Evolutionary conservation across 2,329 filamentous ascomycete genomes (phyloP).

Genomic region (Hymenoscyphus repandus): DNA sequence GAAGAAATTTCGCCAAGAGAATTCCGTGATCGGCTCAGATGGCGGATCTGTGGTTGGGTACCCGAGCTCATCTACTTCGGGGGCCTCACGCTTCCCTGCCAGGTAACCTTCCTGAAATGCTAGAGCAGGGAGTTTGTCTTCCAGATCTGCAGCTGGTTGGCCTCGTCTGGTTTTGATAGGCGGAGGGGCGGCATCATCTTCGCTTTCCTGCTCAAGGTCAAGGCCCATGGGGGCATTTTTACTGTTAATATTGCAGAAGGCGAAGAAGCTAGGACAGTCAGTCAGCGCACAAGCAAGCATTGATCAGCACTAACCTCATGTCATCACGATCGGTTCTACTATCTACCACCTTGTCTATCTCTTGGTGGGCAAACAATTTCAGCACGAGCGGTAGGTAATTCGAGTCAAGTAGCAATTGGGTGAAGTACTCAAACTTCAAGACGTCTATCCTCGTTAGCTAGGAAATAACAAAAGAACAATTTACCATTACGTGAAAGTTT

Average conservation of each 20-base stretch:
- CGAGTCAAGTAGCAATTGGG: slow-evolving; percentile 86
- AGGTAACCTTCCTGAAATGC: slow-evolving; percentile 28
- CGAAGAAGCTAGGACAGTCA: slow-evolving; percentile 65
- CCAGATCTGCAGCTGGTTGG: slow-evolving; percentile 40
- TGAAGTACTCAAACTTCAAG: slow-evolving; percentile 92
- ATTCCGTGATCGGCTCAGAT: slow-evolving; percentile 74
- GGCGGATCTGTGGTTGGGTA: slow-evolving; percentile 70
- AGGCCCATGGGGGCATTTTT: slow-evolving; percentile 34
- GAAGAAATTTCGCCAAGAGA: slow-evolving; percentile 93
- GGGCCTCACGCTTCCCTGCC: slow-evolving; percentile 28
- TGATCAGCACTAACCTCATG: slow-evolving; percentile 55
- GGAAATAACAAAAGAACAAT: neutral
- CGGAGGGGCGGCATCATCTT: slow-evolving; percentile 78
- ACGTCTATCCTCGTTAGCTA: slow-evolving; percentile 55
- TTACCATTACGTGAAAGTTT: slow-evolving; percentile 75
- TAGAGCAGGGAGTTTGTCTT: slow-evolving; percentile 30
- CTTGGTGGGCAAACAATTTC: slow-evolving; percentile 91
- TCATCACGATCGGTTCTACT: slow-evolving; percentile 79
- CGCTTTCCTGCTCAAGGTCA: slow-evolving; percentile 37
- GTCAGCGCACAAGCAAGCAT: neutral
- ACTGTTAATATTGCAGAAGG: slow-evolving; percentile 74
- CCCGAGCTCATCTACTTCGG: slow-evolving; percentile 80
- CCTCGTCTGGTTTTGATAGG: slow-evolving; percentile 62
- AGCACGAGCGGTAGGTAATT: slow-evolving; percentile 91
- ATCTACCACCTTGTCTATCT: slow-evolving; percentile 84